These are phyloP conservation scores for Auricularia sp. DNA, from an alignment of 768 basidiomycete genomes.

Conservation along the genomic window DNA sequence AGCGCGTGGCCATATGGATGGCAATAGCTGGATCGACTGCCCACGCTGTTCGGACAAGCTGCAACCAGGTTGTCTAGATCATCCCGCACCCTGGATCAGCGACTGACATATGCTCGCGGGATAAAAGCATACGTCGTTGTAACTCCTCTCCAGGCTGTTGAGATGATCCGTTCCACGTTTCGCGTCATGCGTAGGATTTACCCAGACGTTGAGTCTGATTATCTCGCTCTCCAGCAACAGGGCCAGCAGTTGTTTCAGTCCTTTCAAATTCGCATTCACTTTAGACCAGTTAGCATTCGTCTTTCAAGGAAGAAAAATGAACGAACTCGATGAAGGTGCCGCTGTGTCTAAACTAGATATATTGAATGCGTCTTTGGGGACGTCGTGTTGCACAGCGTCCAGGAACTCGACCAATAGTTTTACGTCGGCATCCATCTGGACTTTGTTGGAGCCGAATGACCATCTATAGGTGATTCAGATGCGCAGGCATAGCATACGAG, in stretches of 20 bases:
- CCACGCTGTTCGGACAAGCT: slow-evolving; percentile 70
- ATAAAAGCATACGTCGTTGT: slow-evolving; percentile 45
- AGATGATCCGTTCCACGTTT: slow-evolving; percentile 56
- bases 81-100: slow-evolving; percentile 7
- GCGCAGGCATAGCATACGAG: not conserved
- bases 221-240: slow-evolving; percentile 89
- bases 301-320: not conserved
- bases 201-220: slow-evolving; percentile 77
- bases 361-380: slow-evolving; percentile 40
- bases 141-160: slow-evolving; percentile 45
- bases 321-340: slow-evolving; percentile 48
- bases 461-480: slow-evolving; percentile 44
- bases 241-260: slow-evolving; percentile 63
- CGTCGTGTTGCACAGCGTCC: slow-evolving; percentile 64
- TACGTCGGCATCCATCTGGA: slow-evolving; percentile 83
- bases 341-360: slow-evolving; percentile 21
- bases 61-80: slow-evolving; percentile 51
- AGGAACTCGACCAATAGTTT: slow-evolving; percentile 80
- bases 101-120: not conserved
- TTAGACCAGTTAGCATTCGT: not conserved
- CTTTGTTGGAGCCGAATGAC: slow-evolving; percentile 91
- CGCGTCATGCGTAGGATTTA: slow-evolving; percentile 71
- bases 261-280: slow-evolving; percentile 34
- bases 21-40: slow-evolving; percentile 73
- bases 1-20: slow-evolving; percentile 77